Percentiles rank a stretch among this genome's conserved stretches.
These are phyloP conservation scores for Fusarium acutatum DNA, from an alignment of 2,329 filamentous ascomycete genomes.

Conservation along the genomic window DNA sequence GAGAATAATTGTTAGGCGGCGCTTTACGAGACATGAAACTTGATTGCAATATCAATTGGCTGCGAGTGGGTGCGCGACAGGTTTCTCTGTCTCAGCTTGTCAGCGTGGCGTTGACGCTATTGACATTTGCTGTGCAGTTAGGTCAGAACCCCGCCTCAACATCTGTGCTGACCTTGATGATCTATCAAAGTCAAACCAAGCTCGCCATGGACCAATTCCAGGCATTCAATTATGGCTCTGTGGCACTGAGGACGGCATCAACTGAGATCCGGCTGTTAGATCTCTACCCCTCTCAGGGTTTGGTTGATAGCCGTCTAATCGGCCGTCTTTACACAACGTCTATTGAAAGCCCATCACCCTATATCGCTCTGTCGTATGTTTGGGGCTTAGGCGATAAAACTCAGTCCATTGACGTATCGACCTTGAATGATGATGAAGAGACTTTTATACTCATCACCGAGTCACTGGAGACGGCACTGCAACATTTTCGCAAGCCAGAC, in stretches of 20 bases:
- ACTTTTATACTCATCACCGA: neutral
- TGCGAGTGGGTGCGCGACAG: neutral
- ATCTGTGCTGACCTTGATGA: neutral
- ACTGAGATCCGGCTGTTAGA: neutral
- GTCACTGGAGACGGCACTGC: neutral
- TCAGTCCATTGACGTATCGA: neutral
- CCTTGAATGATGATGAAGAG: fast-evolving
- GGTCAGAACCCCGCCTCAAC: neutral
- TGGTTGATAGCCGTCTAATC: fast-evolving
- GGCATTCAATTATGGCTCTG: neutral
- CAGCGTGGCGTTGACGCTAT: neutral
- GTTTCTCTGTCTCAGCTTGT: neutral
- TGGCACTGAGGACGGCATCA: neutral
- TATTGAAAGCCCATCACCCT: fast-evolving
- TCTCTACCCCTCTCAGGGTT: neutral
- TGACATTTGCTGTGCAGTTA: neutral
- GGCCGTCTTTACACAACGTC: neutral
- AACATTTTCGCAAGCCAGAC: neutral
- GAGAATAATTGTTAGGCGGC: fast-evolving
- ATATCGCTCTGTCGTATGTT: neutral
- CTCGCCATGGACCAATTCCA: neutral
- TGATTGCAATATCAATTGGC: neutral
- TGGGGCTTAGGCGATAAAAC: neutral
- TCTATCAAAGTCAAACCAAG: neutral
- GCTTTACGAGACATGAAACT: neutral